Evolutionary conservation across 1,284 basidiomycete species (phyloP), one percentile per base, ranked within the genome.

Genomic region (Jaminaea rosea): DNA sequence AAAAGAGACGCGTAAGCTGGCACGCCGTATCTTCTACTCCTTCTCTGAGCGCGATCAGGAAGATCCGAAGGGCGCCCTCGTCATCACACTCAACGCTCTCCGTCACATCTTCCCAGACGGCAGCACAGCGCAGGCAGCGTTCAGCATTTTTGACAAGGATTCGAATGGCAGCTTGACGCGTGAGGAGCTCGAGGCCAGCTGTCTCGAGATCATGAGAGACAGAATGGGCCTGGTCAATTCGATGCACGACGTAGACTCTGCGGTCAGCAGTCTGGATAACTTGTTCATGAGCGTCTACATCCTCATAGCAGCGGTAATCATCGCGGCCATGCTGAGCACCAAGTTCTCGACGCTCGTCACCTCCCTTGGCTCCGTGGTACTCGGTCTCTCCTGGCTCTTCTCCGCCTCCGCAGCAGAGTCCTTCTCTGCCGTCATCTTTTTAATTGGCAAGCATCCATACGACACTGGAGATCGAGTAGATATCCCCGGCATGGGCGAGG

Each of bases 211-310:
- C 53, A 88, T 92, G 72, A 82, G 87, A 27, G 90, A 93, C 67
- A 83, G 90, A 57, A 76, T 90, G 34, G 84, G 85, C 5, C 81
- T 94, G 49, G 84, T 88, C 59, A 84, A 85, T 65, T 88, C 85
- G 10, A 89, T 96, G 88, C 81, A 84, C 34, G 89, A 93, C 73
- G 78, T 93, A 49, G 90, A 94, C 75, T 88, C 86, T 54, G 90
- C 65, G 13, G 65, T 67, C 1, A 84, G 85, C 62, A 85, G 87
- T 55, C 60, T 63, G 37, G 53, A 63, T 52, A 73, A 76, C 47
- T 78, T 78, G 57, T 77, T 78, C 63, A 75, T 77, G 71, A 73
- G 74, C 48, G 57, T 79, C 45, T 78, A 77, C 44, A 75, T 84
- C 27, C 76, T 86, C 52, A 80, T 88, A 44, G 83, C 82, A 26